These are phyloP conservation scores for Mrakia hoshinonis DNA, from an alignment of 768 basidiomycete genomes.

Conservation along the genomic window DNA sequence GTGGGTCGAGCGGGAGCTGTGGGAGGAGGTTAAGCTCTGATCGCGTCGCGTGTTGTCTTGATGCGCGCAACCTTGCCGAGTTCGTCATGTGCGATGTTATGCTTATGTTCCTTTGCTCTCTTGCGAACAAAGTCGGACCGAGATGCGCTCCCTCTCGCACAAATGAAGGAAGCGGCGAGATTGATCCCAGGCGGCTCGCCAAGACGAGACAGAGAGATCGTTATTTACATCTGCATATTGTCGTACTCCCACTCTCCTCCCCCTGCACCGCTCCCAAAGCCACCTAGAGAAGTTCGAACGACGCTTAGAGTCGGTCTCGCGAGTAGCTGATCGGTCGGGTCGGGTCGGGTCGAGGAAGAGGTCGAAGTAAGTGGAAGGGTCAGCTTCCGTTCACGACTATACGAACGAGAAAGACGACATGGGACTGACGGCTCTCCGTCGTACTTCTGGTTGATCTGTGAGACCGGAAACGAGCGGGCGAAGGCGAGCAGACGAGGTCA, in stretches of 20 bases:
- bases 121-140: neutral
- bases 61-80: too few species aligned
- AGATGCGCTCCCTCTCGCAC: neutral
- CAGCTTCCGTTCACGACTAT: neutral
- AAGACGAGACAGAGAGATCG: too few species aligned
- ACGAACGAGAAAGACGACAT: neutral
- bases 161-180: neutral
- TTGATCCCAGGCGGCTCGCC: too few species aligned
- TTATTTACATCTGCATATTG: too few species aligned
- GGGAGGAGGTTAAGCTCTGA: conserved; percentile 10
- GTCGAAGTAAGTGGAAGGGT: neutral
- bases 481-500: neutral
- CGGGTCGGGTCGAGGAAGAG: neutral
- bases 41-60: neutral
- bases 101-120: too few species aligned
- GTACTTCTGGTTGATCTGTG: conserved; percentile 28
- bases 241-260: too few species aligned
- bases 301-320: conserved; percentile 22
- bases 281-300: too few species aligned
- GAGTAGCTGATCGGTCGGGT: conserved; percentile 4
- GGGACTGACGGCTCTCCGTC: conserved; percentile 26
- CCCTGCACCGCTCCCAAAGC: too few species aligned
- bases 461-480: neutral
- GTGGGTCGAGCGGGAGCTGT: neutral
- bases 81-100: too few species aligned